These are phyloP conservation scores for Curvularia lunata DNA, from an alignment of 2,329 filamentous ascomycete genomes.

Conservation along the genomic window DNA sequence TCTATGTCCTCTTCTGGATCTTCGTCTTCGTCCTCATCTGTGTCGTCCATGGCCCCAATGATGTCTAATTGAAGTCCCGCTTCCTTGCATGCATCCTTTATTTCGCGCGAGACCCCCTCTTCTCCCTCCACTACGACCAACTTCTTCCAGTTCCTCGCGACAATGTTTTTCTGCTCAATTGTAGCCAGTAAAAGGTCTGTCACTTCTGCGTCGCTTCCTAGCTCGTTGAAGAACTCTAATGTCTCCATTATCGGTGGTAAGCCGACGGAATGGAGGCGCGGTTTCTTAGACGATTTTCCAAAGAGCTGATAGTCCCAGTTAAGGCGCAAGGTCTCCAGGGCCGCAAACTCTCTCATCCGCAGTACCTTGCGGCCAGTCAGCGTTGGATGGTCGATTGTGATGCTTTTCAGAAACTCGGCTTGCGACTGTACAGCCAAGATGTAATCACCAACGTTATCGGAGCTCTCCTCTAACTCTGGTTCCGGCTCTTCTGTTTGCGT, in stretches of 20 bases:
- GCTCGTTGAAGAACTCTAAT: slow-evolving; percentile 42
- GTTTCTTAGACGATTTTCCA: slow-evolving; percentile 41
- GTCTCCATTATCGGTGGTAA: slow-evolving; percentile 37
- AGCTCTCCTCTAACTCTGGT: slow-evolving; percentile 41
- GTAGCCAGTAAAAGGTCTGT: slow-evolving; percentile 35
- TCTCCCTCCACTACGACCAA: slow-evolving; percentile 38
- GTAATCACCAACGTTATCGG: slow-evolving; percentile 43
- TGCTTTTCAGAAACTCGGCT: slow-evolving; percentile 35
- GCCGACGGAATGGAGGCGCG: slow-evolving; percentile 40
- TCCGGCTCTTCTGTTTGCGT: slow-evolving; percentile 40
- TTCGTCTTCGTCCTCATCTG: neutral
- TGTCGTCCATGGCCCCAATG: slow-evolving; percentile 58
- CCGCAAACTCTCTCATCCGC: slow-evolving; percentile 38
- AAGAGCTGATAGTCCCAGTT: slow-evolving; percentile 45
- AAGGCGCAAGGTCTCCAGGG: slow-evolving; percentile 34
- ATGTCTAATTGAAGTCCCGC: slow-evolving; percentile 33
- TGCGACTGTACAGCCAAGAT: slow-evolving; percentile 39
- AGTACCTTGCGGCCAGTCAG: slow-evolving; percentile 38
- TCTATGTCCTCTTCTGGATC: neutral
- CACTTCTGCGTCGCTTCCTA: slow-evolving; percentile 41
- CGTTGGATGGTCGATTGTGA: slow-evolving; percentile 40
- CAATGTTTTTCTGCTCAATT: slow-evolving; percentile 36
- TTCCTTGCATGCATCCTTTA: slow-evolving; percentile 34
- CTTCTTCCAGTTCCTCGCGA: slow-evolving; percentile 34
- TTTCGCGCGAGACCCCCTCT: slow-evolving; percentile 26